phyloP scores from a whole-genome alignment of 139 green algal genomes.

The Protoeuglena noctilucae region DNA sequence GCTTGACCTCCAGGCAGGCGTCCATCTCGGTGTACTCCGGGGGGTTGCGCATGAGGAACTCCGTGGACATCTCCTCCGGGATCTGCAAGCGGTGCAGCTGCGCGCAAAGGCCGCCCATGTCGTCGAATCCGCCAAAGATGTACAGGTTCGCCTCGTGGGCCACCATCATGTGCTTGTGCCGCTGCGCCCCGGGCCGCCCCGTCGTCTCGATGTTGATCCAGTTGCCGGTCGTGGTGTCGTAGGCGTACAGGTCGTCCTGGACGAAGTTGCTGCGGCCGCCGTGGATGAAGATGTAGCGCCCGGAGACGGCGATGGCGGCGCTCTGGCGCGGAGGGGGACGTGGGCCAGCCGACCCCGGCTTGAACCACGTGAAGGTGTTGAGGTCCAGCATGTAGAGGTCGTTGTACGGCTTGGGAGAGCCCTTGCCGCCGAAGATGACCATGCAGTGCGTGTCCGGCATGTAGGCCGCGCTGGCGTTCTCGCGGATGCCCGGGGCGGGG shows the following conservation, averaged over 20 bases:
- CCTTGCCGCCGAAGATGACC: conserved; percentile 56
- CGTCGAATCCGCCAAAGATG: conserved; percentile 55
- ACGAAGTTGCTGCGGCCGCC: conserved; percentile 71
- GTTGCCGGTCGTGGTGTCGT: conserved; percentile 35
- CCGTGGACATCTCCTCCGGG: conserved; percentile 17
- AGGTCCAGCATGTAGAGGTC: conserved; percentile 71
- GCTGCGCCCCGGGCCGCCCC: conserved; percentile 32
- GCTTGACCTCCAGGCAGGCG: conserved; percentile 40
- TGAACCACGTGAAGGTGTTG: conserved; percentile 38
- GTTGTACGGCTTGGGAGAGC: conserved; percentile 44
- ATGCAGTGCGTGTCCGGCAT: conserved; percentile 31
- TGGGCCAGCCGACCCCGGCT: conserved; percentile 40
- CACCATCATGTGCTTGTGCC: conserved; percentile 36
- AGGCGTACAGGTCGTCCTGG: conserved; percentile 56
- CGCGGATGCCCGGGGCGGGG: conserved; percentile 22
- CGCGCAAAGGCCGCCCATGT: conserved; percentile 38
- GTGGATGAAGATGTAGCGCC: conserved; percentile 40
- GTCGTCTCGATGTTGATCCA: conserved; percentile 34
- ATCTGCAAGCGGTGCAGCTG: conserved; percentile 36
- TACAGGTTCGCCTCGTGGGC: conserved; percentile 36
- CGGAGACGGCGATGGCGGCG: conserved; percentile 12
- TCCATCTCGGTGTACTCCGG: conserved; percentile 47
- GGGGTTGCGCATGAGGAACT: conserved; percentile 15
- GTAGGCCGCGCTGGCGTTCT: conserved; percentile 33
- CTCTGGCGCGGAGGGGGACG: conserved; percentile 49